Evolutionary conservation across 768 basidiomycete species (phyloP).

Genomic region (Myochromella boudieri): DNA sequence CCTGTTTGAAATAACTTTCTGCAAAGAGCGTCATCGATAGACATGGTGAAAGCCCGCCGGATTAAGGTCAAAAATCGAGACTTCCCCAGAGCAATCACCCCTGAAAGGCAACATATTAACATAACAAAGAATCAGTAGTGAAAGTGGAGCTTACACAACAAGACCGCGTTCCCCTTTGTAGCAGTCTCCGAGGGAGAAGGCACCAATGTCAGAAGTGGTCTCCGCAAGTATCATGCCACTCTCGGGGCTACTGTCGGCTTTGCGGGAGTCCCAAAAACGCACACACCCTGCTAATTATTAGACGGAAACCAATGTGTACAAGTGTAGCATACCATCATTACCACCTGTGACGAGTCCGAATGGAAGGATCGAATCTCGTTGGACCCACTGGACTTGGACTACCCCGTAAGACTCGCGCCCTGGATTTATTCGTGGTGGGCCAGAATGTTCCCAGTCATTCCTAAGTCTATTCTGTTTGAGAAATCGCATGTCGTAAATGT

Average conservation of each 20-base stretch:
- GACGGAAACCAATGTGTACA: neutral
- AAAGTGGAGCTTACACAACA: slow-evolving; percentile 49
- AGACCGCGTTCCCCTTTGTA: slow-evolving; percentile 52
- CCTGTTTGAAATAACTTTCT: no score
- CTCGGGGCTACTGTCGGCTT: slow-evolving; percentile 30
- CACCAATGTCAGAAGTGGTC: slow-evolving; percentile 53
- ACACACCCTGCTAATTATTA: slow-evolving; percentile 54
- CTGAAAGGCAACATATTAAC: slow-evolving; percentile 23
- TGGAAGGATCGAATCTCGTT: slow-evolving; percentile 31
- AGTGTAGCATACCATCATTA: slow-evolving; percentile 52
- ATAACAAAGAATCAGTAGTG: neutral
- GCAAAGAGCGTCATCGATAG: slow-evolving; percentile 8
- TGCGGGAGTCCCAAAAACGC: slow-evolving; percentile 61
- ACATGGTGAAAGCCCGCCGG: slow-evolving; percentile 6
- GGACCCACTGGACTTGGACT: slow-evolving; percentile 53
- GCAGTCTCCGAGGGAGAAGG: slow-evolving; percentile 59
- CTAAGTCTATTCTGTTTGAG: slow-evolving; percentile 47
- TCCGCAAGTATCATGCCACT: slow-evolving; percentile 55
- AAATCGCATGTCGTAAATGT: slow-evolving; percentile 67
- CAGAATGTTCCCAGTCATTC: slow-evolving; percentile 47
- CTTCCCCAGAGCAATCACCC: slow-evolving; percentile 49
- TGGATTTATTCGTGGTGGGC: slow-evolving; percentile 30
- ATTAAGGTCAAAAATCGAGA: slow-evolving; percentile 40
- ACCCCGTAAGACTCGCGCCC: slow-evolving; percentile 44
- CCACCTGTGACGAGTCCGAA: slow-evolving; percentile 62